These are phyloP conservation scores for Eutrema heterophyllum DNA, from an alignment of 345 rosid genomes.

Conservation along the genomic window DNA sequence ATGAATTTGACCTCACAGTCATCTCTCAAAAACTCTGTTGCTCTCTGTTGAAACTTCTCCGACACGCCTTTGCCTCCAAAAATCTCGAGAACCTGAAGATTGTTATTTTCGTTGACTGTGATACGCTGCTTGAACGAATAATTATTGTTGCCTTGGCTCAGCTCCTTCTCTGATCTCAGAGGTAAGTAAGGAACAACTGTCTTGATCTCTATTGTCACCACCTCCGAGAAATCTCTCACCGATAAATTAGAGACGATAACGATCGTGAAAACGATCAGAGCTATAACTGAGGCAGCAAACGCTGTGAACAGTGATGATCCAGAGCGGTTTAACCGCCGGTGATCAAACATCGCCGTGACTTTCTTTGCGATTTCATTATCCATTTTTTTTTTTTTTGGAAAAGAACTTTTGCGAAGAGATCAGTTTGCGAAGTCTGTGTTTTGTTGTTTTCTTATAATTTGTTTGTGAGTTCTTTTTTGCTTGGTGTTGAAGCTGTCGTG, in stretches of 20 bases:
- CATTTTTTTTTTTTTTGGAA: neutral
- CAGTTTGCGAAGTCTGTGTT: neutral
- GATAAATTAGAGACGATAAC: constrained; percentile 18
- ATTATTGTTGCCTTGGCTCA: neutral
- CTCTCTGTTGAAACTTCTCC: constrained; percentile 28
- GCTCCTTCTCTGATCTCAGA: constrained; percentile 26
- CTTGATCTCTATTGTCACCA: constrained; percentile 22
- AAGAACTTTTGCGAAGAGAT: neutral
- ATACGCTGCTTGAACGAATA: neutral
- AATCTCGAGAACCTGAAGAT: neutral
- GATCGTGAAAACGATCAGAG: constrained; percentile 41
- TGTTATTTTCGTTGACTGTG: constrained; percentile 25
- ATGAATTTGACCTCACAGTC: constrained; percentile 45
- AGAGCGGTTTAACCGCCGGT: constrained; percentile 18
- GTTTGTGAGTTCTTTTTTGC: neutral
- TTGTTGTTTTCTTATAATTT: neutral
- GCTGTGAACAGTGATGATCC: constrained; percentile 25
- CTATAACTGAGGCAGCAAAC: constrained; percentile 25
- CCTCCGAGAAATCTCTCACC: neutral
- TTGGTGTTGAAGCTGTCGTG: constrained; percentile 22
- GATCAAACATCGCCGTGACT: constrained; percentile 12
- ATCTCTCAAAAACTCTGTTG: constrained; percentile 39
- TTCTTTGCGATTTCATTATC: constrained; percentile 12
- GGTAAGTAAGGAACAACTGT: constrained; percentile 20
- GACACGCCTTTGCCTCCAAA: constrained; percentile 17